Conservation (phyloP, 1,139 yeast species). For the Wickerhamomyces sp. region DNA sequence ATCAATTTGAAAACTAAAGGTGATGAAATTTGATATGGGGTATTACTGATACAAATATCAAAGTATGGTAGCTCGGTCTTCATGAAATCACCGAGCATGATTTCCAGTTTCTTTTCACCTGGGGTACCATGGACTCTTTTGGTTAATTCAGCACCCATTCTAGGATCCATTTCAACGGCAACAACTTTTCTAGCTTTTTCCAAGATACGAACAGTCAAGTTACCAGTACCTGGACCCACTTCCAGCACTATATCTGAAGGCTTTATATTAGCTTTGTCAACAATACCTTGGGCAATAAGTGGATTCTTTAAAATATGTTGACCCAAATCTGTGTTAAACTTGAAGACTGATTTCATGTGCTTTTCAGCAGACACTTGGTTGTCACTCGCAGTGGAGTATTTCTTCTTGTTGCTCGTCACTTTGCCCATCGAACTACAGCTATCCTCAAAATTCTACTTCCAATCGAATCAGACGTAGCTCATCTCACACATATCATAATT, state of each 20-base stretch:
- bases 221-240: conserved; percentile 99
- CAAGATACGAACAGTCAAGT: conserved; percentile 84
- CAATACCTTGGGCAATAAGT: conserved; percentile 94
- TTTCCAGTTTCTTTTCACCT: conserved; percentile 83
- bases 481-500: neutral
- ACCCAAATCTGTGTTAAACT: conserved; percentile 93
- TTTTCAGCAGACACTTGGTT: conserved; percentile 60
- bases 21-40: conserved; percentile 96
- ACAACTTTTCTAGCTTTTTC: conserved; percentile 89
- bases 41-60: conserved; percentile 93
- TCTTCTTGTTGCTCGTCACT: conserved; percentile 26
- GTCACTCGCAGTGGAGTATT: conserved; percentile 34
- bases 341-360: conserved; percentile 79
- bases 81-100: conserved; percentile 91
- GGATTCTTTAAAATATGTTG: conserved; percentile 97
- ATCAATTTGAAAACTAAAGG: conserved; percentile 91
- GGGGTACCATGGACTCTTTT: conserved; percentile 98
- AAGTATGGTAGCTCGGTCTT: conserved; percentile 93
- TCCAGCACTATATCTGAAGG: conserved; percentile 93
- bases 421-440: conserved; percentile 17
- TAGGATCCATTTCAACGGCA: conserved; percentile 97
- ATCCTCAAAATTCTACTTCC: neutral
- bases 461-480: neutral
- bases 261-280: conserved; percentile 88
- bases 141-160: conserved; percentile 98